Conservation (phyloP, 805 yeast genomes). For the Sugiyamaella smithiae region DNA sequence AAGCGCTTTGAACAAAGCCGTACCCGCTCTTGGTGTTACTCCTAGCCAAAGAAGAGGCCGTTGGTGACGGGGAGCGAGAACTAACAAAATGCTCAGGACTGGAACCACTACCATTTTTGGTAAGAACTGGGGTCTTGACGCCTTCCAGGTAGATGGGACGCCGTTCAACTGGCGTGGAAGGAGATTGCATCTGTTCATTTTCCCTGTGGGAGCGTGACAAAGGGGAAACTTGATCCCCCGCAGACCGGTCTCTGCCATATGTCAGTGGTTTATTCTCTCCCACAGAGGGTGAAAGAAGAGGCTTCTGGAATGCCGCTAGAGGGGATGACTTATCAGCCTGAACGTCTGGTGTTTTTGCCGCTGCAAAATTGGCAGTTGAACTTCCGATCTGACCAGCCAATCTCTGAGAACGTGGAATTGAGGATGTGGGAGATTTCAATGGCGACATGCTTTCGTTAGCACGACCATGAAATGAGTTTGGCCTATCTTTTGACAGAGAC, state of each 20-base stretch:
- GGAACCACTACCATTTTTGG: neutral
- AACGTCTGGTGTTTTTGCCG: no score
- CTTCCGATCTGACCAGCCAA: no score
- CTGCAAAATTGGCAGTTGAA: no score
- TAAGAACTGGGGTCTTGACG: constrained; percentile 4
- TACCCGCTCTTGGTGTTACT: constrained; percentile 26
- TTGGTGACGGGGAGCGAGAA: constrained; percentile 3
- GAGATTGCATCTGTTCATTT: neutral
- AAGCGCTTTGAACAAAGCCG: constrained; percentile 29
- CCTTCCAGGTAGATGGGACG: constrained; percentile 6
- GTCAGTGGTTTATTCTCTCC: neutral
- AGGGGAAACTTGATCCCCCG: no score
- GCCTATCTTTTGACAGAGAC: neutral
- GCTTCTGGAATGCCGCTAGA: no score
- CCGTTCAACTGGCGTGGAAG: neutral
- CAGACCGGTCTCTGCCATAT: no score
- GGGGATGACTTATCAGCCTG: no score
- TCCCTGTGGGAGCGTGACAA: no score
- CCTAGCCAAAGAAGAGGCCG: constrained; percentile 13
- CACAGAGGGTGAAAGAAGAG: neutral
- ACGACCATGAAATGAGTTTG: no score
- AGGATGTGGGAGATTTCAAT: no score
- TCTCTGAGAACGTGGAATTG: no score
- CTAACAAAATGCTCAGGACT: neutral
- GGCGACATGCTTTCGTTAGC: no score